These are phyloP conservation scores for Inga oerstediana DNA, from an alignment of 306 rosid species.

Conservation along the genomic window DNA sequence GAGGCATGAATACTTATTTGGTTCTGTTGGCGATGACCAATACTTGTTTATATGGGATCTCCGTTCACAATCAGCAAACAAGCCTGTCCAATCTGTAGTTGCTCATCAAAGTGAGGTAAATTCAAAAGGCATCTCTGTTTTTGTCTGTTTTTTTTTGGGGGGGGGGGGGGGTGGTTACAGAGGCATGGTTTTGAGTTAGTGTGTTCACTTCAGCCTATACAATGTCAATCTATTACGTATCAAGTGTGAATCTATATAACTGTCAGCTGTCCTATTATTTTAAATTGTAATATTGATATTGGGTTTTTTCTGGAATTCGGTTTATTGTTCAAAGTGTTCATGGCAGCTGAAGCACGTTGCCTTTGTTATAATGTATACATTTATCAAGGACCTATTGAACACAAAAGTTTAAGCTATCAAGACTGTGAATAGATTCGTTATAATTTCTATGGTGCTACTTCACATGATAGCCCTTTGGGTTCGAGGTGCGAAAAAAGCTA, in stretches of 20 bases:
- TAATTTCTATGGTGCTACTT: neutral
- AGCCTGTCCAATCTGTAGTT: constrained; percentile 89
- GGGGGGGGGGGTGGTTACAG: neutral
- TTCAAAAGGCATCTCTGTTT: neutral
- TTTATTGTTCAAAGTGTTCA: neutral
- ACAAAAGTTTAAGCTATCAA: neutral
- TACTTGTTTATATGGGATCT: constrained; percentile 93
- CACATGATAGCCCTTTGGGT: neutral
- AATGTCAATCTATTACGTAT: neutral
- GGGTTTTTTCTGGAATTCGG: neutral
- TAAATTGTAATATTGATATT: neutral
- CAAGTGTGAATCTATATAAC: neutral
- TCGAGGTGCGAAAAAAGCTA: neutral
- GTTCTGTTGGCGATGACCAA: constrained; percentile 98
- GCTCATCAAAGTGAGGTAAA: constrained; percentile 97
- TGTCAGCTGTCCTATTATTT: neutral
- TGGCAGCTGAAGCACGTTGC: neutral
- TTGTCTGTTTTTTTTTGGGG: too few species aligned
- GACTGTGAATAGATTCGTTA: neutral
- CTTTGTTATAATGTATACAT: neutral
- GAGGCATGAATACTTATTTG: constrained; percentile 97
- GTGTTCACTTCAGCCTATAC: neutral
- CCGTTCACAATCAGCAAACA: constrained; percentile 73
- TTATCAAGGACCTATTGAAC: too few species aligned
- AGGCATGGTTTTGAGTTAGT: neutral